Percentiles rank a stretch among this genome's conserved stretches.
phyloP scores from a whole-genome alignment of 345 rosid species.

The Camelina neglecta region DNA sequence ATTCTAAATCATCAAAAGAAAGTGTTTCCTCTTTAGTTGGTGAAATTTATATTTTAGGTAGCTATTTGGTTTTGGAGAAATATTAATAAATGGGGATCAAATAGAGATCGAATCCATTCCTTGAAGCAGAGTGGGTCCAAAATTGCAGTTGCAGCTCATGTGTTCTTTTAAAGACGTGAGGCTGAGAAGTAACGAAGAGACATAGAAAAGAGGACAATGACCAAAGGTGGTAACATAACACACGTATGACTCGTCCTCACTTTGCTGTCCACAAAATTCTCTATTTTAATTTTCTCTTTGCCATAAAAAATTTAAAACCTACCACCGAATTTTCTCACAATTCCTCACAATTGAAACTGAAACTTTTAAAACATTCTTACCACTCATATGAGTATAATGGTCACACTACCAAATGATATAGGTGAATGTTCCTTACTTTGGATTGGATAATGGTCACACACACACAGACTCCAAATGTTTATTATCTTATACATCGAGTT shows the following conservation, averaged over 20 bases:
- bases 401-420: no score
- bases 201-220: conserved; percentile 30
- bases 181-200: conserved; percentile 33
- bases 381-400: no score
- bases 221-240: conserved; percentile 43
- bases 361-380: no score
- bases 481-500: no score
- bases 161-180: conserved; percentile 37
- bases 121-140: conserved; percentile 39
- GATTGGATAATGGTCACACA: no score
- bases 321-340: conserved; percentile 8
- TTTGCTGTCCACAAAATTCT: conserved; percentile 38
- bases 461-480: no score
- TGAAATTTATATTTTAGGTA: background rate
- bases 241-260: conserved; percentile 40
- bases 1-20: no score
- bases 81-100: conserved; percentile 6
- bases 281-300: background rate
- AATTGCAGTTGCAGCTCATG: conserved; percentile 27
- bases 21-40: conserved; percentile 6
- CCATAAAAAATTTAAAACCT: background rate
- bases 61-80: conserved; percentile 21
- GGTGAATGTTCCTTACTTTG: no score
- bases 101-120: conserved; percentile 26
- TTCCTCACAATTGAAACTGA: no score